Conservation (phyloP, 441 rosid species). For the Erodium moschatum region DNA sequence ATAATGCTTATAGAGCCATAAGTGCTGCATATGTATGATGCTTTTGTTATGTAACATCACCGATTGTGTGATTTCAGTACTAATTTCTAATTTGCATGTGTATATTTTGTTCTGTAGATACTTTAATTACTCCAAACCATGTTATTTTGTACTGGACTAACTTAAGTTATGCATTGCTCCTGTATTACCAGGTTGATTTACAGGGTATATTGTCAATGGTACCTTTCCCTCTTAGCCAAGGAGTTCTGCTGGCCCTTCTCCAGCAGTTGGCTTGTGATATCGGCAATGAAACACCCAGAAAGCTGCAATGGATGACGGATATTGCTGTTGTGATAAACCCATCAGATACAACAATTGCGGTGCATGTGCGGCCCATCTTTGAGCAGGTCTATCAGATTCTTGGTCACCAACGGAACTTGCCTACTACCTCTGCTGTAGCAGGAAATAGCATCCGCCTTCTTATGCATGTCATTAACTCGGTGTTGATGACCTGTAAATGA, state of each 20-base stretch:
- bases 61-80: neutral
- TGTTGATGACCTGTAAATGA: slow-evolving; percentile 60
- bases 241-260: slow-evolving; percentile 60
- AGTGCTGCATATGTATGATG: neutral
- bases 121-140: neutral
- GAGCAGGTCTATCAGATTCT: slow-evolving; percentile 60
- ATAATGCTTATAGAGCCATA: neutral
- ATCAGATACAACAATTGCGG: slow-evolving; percentile 43
- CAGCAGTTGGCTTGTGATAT: slow-evolving; percentile 72
- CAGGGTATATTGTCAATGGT: slow-evolving; percentile 35
- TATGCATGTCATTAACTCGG: slow-evolving; percentile 51
- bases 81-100: neutral
- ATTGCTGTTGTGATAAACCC: slow-evolving; percentile 62
- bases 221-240: slow-evolving; percentile 57
- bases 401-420: slow-evolving; percentile 40
- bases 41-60: neutral
- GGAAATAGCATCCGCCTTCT: slow-evolving; percentile 43
- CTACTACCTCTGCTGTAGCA: slow-evolving; percentile 35
- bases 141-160: neutral
- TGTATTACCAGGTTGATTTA: slow-evolving; percentile 46
- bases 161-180: neutral
- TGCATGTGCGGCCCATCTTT: slow-evolving; percentile 57
- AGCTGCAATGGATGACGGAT: slow-evolving; percentile 66
- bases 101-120: neutral
- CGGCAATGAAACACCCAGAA: slow-evolving; percentile 37